A percentile compares a stretch with the other conserved stretches of the same genome.
phyloP scores from a whole-genome alignment of 2,329 filamentous ascomycete genomes.

The Aspergillus unguis region DNA sequence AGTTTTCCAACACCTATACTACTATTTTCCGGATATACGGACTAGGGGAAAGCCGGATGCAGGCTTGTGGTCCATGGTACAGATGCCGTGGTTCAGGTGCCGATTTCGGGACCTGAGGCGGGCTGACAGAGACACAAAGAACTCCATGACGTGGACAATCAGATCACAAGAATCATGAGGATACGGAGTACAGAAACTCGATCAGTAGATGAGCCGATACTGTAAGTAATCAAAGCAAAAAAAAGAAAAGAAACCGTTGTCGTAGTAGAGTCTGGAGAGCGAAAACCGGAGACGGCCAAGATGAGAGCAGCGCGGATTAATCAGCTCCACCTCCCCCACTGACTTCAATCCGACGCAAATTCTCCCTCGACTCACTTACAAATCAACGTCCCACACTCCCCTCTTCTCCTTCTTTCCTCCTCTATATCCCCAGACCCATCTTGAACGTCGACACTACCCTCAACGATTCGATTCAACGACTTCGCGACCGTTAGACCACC shows the following conservation, averaged over 20 bases:
- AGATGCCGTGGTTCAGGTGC: constrained; percentile 10
- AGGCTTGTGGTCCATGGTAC: neutral
- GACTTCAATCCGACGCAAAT: constrained; percentile 10
- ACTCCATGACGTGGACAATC: neutral
- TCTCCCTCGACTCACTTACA: constrained; percentile 11
- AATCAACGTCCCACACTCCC: constrained; percentile 7
- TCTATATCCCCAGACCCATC: neutral
- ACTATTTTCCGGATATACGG: neutral
- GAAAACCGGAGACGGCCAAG: no score
- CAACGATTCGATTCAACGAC: neutral
- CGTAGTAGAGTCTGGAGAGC: neutral
- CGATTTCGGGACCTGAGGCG: constrained; percentile 11
- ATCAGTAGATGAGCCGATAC: no score
- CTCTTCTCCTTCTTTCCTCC: neutral
- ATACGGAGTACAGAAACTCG: no score
- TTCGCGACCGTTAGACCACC: neutral
- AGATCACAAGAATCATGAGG: neutral
- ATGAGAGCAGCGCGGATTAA: neutral
- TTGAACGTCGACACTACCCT: neutral
- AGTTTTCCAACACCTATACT: no score
- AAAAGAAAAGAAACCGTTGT: neutral
- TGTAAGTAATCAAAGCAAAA: neutral
- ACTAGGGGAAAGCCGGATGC: constrained; percentile 3
- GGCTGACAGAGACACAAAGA: neutral
- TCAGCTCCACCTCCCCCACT: constrained; percentile 4